Percentiles rank a stretch among this genome's conserved stretches.
These are phyloP conservation scores for Xylaria sp. DNA, from an alignment of 2,329 filamentous ascomycete species.

Conservation along the genomic window DNA sequence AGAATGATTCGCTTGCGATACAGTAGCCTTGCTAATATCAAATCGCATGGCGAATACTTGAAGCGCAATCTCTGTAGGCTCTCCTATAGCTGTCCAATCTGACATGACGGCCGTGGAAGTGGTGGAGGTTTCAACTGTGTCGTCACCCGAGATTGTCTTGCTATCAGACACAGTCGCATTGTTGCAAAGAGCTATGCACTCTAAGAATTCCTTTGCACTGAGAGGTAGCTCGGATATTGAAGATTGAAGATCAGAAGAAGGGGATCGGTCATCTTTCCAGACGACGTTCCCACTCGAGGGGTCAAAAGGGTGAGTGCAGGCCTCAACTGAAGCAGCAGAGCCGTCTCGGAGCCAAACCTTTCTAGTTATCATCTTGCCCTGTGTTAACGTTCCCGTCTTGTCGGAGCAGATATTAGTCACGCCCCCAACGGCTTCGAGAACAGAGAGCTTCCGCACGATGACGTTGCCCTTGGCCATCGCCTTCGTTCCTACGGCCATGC, in stretches of 20 bases:
- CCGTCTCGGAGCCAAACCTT: conserved; percentile 70
- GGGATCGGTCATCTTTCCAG: conserved; percentile 54
- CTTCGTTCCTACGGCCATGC: conserved; percentile 67
- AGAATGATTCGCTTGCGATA: conserved; percentile 54
- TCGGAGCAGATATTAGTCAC: conserved; percentile 78
- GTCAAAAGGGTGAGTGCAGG: conserved; percentile 69
- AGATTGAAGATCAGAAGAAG: conserved; percentile 37
- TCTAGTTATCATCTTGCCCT: conserved; percentile 73
- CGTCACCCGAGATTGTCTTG: conserved; percentile 52
- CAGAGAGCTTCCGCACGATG: conserved; percentile 69
- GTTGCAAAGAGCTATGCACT: conserved; percentile 71
- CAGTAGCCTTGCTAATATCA: conserved; percentile 59
- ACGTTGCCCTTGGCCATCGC: conserved; percentile 67
- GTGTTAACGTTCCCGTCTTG: conserved; percentile 75
- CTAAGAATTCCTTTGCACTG: conserved; percentile 60
- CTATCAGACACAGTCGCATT: conserved; percentile 62
- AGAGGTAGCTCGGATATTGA: conserved; percentile 45
- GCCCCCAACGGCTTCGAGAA: conserved; percentile 74
- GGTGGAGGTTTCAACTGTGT: conserved; percentile 60
- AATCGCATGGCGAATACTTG: conserved; percentile 79
- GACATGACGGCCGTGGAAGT: conserved; percentile 58
- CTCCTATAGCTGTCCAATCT: conserved; percentile 70
- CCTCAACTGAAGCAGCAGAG: conserved; percentile 64
- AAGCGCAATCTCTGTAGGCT: conserved; percentile 79
- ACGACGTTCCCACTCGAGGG: conserved; percentile 66